Evolutionary conservation across 495 filamentous ascomycete genomes (phyloP), one percentile per base, ranked within the genome.

Genomic region (Chaetomium fimeti): DNA sequence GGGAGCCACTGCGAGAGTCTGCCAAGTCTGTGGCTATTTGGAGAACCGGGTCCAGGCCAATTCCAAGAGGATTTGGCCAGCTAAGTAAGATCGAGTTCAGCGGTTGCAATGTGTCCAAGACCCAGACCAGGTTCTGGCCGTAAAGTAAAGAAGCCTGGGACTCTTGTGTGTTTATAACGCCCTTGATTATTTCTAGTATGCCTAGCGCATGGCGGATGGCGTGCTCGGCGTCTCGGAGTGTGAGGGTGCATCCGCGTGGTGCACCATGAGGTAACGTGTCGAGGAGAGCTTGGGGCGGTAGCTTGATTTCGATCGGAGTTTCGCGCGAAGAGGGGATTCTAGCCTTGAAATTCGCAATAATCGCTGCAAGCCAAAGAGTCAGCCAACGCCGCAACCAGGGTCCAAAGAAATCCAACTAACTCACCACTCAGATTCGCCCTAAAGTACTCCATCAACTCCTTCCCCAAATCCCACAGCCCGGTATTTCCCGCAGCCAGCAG

Each of bases 391-490:
- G 15, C 5, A 36, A 8, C 47, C 47, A 51, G 1, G 38, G 15
- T 16, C 13, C 0, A 45, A 45, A 2, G 2, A 6, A 13, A 53
- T 5, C n/a, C 3, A 28, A 18, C 15, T 0, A 56, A 68, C 75
- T 56, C 73, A 82, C 81, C 68, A 13, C 71, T 58, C 42, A 82
- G 69, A 57, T 67, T 77, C 61, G 70, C 63, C 57, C 74, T 72
- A n/a, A 84, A 72, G 63, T 83, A 83, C 36, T 65, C 61, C 61
- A 81, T 69, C 60, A 83, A 69, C 18, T 59, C 64, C 13, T 73
- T 69, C n/a, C 77, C 77, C 60, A 84, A 59, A 57, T 78, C 66
- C 83, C 79, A 83, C 28, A 87, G 59, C 38, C 49, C 62, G 36
- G 75, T 71, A 38, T 73, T 72, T 61, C 74, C 67, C 40, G 70